Percentiles rank a stretch among this genome's conserved stretches.
Conservation (phyloP, 2,329 filamentous ascomycete genomes). For the Graphilbum ipis-grandicollis region DNA sequence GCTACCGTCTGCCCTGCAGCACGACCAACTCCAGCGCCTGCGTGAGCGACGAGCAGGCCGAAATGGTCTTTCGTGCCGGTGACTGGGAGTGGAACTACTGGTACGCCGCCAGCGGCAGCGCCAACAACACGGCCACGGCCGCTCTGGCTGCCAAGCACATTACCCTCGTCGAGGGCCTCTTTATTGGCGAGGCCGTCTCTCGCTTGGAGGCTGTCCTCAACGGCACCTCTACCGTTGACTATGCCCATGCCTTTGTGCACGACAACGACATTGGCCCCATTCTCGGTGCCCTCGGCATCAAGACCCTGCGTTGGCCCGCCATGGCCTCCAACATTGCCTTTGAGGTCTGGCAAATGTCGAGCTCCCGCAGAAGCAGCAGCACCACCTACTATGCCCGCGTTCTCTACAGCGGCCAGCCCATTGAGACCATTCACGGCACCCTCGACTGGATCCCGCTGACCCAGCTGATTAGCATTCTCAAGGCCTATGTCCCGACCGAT, state of each 20-base stretch:
- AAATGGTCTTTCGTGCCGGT: conserved; percentile 3
- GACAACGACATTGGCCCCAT: conserved; percentile 2
- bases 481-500: background rate
- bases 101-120: background rate
- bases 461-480: background rate
- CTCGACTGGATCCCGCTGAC: conserved; percentile 3
- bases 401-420: conserved; percentile 3
- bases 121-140: background rate
- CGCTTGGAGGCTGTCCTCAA: background rate
- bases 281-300: conserved; percentile 2
- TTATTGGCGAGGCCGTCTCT: conserved; percentile 1
- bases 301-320: conserved; percentile 1
- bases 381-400: background rate
- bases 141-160: background rate
- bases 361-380: background rate
- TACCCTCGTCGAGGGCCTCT: conserved; percentile 1
- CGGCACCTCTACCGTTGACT: background rate
- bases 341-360: background rate
- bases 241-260: conserved; percentile 1
- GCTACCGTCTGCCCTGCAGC: conserved; percentile 3
- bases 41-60: conserved; percentile 1
- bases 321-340: conserved; percentile 3
- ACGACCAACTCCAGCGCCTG: background rate
- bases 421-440: conserved; percentile 1
- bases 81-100: conserved; percentile 5